Evolutionary conservation across 495 filamentous ascomycete species (phyloP), one percentile per base, ranked within the genome.

Genomic region (Neurospora terricola): DNA sequence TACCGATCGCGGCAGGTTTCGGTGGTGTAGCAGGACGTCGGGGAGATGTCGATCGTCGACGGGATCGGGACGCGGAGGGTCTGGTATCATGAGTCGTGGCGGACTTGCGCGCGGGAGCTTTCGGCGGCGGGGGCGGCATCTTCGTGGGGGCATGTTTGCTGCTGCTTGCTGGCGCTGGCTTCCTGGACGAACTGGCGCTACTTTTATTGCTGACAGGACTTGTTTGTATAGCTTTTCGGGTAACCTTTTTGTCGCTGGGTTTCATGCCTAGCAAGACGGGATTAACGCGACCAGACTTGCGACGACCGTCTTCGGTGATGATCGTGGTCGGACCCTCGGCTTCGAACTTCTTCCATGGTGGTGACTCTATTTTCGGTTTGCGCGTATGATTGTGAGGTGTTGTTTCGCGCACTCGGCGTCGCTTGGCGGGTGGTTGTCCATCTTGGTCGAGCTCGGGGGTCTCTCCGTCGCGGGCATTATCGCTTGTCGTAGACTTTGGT

Each of bases 321-420:
- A 97, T 93, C 0, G 92, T 91, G 10, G 96, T 93, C 5, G 96
- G 96, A 0, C 95, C 96, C 59, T 97, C 93, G 36, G 89, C 92
- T 66, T 92, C 90, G 70, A 91, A 84, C 80, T 90, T 95, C 84
- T 96, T 98, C 96, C 96, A 99, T 34, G 96, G 96, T 72, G 96
- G 96, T 38, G 96, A 98, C 71, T 84, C 82, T 30, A 79, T 79
- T 75, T 89, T 89, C n/a, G 79, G 79, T 69, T 76, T 75, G 36
- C 84, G 83, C 23, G 76, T 36, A 38, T 79, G 62, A 66, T 72
- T 80, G 14, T 75, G 70, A 5, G 85, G 83, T 2, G 84, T 83
- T 37, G 80, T 77, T 37, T 81, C 80, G 45, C 82, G 83, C 8
- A 94, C 85, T 81, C 93, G 91, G 76, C 92, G 90, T 78, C 90